A percentile compares a stretch with the other conserved stretches of the same genome.
These are phyloP conservation scores for Quercus mongolica DNA, from an alignment of 306 rosid species.

Conservation along the genomic window DNA sequence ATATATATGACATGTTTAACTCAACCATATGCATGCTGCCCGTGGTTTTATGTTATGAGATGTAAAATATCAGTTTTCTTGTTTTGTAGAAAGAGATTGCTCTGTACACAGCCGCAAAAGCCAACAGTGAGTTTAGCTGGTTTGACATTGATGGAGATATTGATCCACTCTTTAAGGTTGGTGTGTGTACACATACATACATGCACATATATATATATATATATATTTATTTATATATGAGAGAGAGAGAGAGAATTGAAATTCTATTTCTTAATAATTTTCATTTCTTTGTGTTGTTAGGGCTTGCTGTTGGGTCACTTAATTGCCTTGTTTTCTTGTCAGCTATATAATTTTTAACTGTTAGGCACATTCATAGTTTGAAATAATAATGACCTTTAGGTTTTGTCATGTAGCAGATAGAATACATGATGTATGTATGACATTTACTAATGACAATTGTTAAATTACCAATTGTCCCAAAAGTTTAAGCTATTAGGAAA, in stretches of 20 bases:
- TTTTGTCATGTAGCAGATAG: not conserved
- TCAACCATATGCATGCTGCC: conserved; percentile 1
- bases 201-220: not conserved
- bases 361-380: not conserved
- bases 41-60: conserved; percentile 12
- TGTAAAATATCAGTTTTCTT: conserved; percentile 9
- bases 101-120: conserved; percentile 82
- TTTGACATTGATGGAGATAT: conserved; percentile 90
- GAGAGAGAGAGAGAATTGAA: not conserved
- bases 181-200: too few relatives aligned
- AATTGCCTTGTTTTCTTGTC: not conserved
- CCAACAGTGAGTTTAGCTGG: conserved; percentile 68
- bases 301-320: not conserved
- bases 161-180: conserved; percentile 91
- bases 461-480: too few relatives aligned
- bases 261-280: not conserved
- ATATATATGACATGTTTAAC: too few relatives aligned
- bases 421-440: not conserved
- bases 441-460: not conserved
- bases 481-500: too few relatives aligned
- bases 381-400: not conserved
- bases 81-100: conserved; percentile 91
- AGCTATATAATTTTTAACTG: not conserved
- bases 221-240: not conserved
- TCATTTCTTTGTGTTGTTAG: conserved; percentile 1